phyloP scores from a whole-genome alignment of 805 yeast species.

The Candida silvicultrix region DNA sequence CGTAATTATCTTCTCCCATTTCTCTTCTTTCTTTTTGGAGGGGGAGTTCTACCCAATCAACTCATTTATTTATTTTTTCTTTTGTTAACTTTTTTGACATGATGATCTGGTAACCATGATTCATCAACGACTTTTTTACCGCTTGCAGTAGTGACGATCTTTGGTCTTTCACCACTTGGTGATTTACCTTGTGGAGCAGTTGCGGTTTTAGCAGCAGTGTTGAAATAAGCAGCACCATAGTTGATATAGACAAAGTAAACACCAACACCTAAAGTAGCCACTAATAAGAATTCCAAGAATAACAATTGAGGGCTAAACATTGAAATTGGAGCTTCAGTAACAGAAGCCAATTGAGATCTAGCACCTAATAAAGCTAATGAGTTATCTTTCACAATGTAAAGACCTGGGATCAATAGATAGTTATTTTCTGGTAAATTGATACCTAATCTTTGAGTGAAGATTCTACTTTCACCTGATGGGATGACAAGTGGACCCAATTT shows the following conservation, averaged over 20 bases:
- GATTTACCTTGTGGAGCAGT: constrained; percentile 10
- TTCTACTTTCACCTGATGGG: constrained; percentile 39
- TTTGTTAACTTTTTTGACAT: constrained; percentile 33
- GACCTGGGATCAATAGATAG: constrained; percentile 53
- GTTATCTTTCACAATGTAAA: constrained; percentile 46
- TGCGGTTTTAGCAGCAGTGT: constrained; percentile 22
- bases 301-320: constrained; percentile 68
- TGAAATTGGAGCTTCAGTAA: constrained; percentile 63
- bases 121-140: constrained; percentile 32
- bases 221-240: constrained; percentile 42
- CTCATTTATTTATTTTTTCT: constrained; percentile 21
- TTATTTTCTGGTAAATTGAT: constrained; percentile 51
- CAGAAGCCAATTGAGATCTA: constrained; percentile 47
- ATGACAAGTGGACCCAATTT: constrained; percentile 55
- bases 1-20: background rate
- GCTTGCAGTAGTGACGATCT: constrained; percentile 20
- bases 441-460: constrained; percentile 53
- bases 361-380: constrained; percentile 50
- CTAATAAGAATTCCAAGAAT: constrained; percentile 50
- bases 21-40: background rate
- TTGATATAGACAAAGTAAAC: constrained; percentile 40
- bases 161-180: constrained; percentile 7
- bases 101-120: constrained; percentile 55
- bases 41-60: constrained; percentile 5
- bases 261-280: constrained; percentile 39